These are phyloP conservation scores for Penicillium sp. DNA, from an alignment of 2,329 filamentous ascomycete species.

Conservation along the genomic window DNA sequence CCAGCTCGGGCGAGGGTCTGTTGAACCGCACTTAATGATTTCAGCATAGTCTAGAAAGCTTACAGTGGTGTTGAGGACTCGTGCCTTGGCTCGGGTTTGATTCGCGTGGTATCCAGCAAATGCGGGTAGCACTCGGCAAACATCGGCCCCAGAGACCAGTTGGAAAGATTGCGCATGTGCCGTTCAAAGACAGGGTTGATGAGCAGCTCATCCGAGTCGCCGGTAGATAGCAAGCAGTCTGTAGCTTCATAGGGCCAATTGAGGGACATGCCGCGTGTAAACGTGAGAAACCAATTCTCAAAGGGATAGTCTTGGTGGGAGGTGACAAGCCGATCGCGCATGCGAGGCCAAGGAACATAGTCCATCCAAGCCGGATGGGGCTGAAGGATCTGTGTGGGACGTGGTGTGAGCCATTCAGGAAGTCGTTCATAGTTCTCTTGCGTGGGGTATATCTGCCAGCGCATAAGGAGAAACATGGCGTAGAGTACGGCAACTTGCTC, in stretches of 20 bases:
- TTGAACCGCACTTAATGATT: background rate
- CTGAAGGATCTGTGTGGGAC: slow-evolving; percentile 61
- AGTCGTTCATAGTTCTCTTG: slow-evolving; percentile 74
- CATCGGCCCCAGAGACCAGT: slow-evolving; percentile 73
- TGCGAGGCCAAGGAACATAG: slow-evolving; percentile 72
- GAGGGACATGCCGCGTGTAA: slow-evolving; percentile 69
- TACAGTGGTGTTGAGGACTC: background rate
- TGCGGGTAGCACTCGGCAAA: slow-evolving; percentile 66
- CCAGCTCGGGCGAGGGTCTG: slow-evolving; percentile 1
- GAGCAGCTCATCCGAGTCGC: slow-evolving; percentile 60
- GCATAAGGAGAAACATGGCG: slow-evolving; percentile 81
- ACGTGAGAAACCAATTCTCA: slow-evolving; percentile 80
- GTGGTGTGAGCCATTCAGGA: slow-evolving; percentile 69
- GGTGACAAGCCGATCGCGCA: slow-evolving; percentile 65
- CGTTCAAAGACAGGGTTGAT: slow-evolving; percentile 86
- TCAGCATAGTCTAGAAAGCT: background rate
- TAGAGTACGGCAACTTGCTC: slow-evolving; percentile 81
- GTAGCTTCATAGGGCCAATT: slow-evolving; percentile 82
- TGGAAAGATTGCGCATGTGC: slow-evolving; percentile 70
- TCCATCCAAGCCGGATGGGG: slow-evolving; percentile 80
- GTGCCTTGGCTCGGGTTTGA: slow-evolving; percentile 25
- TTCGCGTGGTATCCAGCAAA: slow-evolving; percentile 45
- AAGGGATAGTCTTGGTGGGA: slow-evolving; percentile 61
- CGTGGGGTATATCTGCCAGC: slow-evolving; percentile 79
- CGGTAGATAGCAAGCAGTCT: slow-evolving; percentile 61